Conservation (phyloP, 306 rosid genomes). For the Sicyos edulis region DNA sequence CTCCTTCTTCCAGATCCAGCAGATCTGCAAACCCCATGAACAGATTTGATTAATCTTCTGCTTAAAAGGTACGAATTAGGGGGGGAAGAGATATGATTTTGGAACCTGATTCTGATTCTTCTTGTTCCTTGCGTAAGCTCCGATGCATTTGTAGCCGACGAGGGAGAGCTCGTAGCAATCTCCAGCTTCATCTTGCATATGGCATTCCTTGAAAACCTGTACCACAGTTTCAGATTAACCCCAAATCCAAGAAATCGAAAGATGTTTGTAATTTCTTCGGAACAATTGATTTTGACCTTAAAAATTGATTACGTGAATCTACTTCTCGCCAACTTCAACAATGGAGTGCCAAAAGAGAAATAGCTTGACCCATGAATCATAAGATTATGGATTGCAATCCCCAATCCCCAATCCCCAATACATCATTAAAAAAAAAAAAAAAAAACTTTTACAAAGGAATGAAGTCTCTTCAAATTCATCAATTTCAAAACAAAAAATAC, state of each 20-base stretch:
- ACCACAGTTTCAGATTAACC: not conserved
- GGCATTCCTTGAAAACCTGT: conserved; percentile 71
- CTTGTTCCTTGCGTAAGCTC: conserved; percentile 88
- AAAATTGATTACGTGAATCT: too few species aligned
- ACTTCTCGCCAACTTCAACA: too few species aligned
- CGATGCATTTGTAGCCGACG: conserved; percentile 82
- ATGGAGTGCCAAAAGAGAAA: too few species aligned
- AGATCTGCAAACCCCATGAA: conserved; percentile 53
- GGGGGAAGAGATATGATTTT: not conserved
- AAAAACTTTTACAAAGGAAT: too few species aligned
- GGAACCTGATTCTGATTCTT: conserved; percentile 91
- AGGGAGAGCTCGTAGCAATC: conserved; percentile 79
- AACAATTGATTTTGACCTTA: too few species aligned
- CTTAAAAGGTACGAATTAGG: not conserved
- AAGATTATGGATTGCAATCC: too few species aligned
- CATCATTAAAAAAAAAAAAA: too few species aligned
- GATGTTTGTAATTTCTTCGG: too few species aligned
- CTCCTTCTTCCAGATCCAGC: conserved; percentile 74
- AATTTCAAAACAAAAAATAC: too few species aligned
- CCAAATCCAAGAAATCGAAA: conserved; percentile 1
- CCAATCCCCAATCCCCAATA: too few species aligned
- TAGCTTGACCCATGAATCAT: too few species aligned
- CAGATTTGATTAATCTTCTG: conserved; percentile 31
- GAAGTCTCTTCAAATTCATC: too few species aligned
- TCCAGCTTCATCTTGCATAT: conserved; percentile 46